Base-by-base conservation (phyloP, 2,329 filamentous ascomycete species). In the Stenocarpella maydis region DNA sequence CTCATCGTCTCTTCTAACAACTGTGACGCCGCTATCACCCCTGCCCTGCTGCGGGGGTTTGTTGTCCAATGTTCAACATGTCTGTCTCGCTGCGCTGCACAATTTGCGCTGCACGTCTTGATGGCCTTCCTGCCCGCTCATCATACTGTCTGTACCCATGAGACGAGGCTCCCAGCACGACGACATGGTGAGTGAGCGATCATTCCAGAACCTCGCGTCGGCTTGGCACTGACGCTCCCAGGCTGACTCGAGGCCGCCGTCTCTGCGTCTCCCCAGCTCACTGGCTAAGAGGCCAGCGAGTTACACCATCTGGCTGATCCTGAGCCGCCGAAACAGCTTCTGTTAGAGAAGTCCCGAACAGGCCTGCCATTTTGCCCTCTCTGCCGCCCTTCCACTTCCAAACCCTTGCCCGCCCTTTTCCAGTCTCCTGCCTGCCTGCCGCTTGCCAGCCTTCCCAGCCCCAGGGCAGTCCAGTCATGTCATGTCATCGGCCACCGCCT, bases 271-370 rank as follows among this genome's bases (percentile, higher is more conserved):
- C 26, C 55, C 43, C 53, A 47, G 50, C 37, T 41, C 21, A 43
- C 31, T 34, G 47, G 52, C 52, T 67, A 50, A 47, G 39, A 34
- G 65, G 65, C 65, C 65, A 45, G 34, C 47, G 54, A 68, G 65
- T 68, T 68, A 68, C 65, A 68, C 65, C 65, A 68, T 68, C 53
- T 47, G 41, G 53, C 49, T 63, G 65, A 68, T 68, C 65, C 54
- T 61, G 58, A 43, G 45, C 54, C 34, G 39, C 43, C 65, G 65
- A 68, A 68, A 68, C 65, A 28, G 65, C 65, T 26, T 68, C 65
- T 58, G 65, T 68, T 19, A 63, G 53, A 68, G 65, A 50, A 63
- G 4, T 52, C 9, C 45, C 41, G 41, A 61, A 41, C 58, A 53
- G 34, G 53, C 43, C 65, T 43, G 43, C 26, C 55, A 7, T 37